Base-by-base conservation (phyloP, 2,329 filamentous ascomycete genomes). In the Mycogone perniciosa region DNA sequence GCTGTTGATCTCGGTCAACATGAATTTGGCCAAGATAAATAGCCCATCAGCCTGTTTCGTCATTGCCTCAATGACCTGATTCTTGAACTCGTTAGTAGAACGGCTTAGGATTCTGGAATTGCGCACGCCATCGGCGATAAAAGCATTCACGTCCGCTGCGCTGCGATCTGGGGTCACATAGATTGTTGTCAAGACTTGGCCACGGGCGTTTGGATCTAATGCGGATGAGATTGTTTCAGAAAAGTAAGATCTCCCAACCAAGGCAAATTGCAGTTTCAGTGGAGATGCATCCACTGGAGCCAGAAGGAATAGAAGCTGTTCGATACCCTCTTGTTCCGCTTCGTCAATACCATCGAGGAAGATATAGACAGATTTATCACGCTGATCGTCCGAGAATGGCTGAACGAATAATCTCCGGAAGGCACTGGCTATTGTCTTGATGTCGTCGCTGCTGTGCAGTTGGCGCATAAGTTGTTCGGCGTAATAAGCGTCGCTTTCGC, bases 21-120 rank as follows among this genome's bases (percentile, higher is more conserved):
- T 76, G 41, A 76, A 70, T 50, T 75, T 71, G 43, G 74, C 74
- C 42, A 75, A 66, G 20, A 76, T 73, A 55, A 77, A 77, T 13
- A 76, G 66, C 0, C 74, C 74, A 20, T 74, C 69, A 1, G 73
- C 73, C 20, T 71, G 69, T 5, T 64, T 64, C 4, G 65, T 64
- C 59, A 76, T 66, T 6, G 65, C 67, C 3, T 67, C 58, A 2
- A 72, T 63, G 4, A 76, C 66, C 31, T 69, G 64, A 10, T 66
- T 55, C 52, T 67, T 62, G 53, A 74, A 64, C 31, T 66, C 57
- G 2, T 55, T 52, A 5, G 59, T 56, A 8, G 64, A 66, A 0
- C 64, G 63, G 31, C 60, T 66, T 6, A 76, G 60, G 2, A 70
- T 64, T 0, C 67, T 64, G 0, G 70, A 69, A 29, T 67, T 67